Percentiles rank a stretch among this genome's conserved stretches.
Evolutionary conservation across 2,329 filamentous ascomycete genomes (phyloP).

Genomic region (Hysterium pulicare): DNA sequence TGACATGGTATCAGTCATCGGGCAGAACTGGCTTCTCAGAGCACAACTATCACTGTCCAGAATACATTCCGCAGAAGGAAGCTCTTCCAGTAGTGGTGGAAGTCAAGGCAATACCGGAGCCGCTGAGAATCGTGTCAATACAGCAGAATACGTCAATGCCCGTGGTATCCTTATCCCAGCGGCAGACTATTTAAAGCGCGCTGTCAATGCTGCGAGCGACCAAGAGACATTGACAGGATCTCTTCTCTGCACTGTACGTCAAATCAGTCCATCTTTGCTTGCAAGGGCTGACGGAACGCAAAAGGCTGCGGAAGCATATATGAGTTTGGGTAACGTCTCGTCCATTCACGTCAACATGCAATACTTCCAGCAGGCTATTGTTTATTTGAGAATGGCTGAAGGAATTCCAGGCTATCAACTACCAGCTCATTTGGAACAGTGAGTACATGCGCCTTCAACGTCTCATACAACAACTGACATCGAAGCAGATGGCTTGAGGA

Average conservation of each 20-base stretch:
- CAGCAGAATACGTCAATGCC: constrained; percentile 51
- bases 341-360: constrained; percentile 42
- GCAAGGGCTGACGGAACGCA: constrained; percentile 9
- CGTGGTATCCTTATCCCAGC: constrained; percentile 50
- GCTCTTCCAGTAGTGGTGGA: constrained; percentile 35
- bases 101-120: constrained; percentile 27
- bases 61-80: constrained; percentile 46
- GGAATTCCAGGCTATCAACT: constrained; percentile 43
- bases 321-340: constrained; percentile 52
- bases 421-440: constrained; percentile 47
- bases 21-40: constrained; percentile 50
- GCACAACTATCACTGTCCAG: constrained; percentile 49
- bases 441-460: constrained; percentile 13
- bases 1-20: constrained; percentile 39
- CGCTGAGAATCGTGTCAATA: constrained; percentile 37
- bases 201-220: constrained; percentile 42
- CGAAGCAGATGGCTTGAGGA: constrained; percentile 43
- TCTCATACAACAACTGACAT: neutral
- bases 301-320: constrained; percentile 51
- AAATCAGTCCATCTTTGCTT: neutral
- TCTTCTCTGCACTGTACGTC: constrained; percentile 45
- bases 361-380: constrained; percentile 46
- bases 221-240: constrained; percentile 40
- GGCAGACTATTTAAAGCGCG: constrained; percentile 49
- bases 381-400: constrained; percentile 44